Evolutionary conservation across 371 early-diverging fungal genomes (phyloP).

Genomic region (Syncephalastrum contaminatum): DNA sequence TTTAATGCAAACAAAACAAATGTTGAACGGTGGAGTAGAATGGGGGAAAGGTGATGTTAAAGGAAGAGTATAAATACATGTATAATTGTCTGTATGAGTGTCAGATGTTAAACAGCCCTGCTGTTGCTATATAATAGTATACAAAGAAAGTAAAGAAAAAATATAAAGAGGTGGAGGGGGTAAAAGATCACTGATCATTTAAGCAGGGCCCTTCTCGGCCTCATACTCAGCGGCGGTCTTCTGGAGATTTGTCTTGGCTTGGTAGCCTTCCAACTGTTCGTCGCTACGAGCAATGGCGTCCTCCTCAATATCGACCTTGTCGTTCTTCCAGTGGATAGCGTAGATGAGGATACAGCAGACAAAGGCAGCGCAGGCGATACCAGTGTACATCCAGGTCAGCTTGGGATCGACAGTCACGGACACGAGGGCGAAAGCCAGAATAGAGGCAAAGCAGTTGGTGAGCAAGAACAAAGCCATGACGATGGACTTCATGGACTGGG

Average conservation of each 20-base stretch:
- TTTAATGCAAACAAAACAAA: too few species aligned
- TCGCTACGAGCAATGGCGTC: conserved; percentile 19
- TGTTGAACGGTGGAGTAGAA: too few species aligned
- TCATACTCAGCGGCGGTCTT: not conserved
- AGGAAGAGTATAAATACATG: too few species aligned
- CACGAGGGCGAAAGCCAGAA: conserved; percentile 64
- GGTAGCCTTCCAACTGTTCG: conserved; percentile 2
- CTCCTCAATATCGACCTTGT: conserved; percentile 18
- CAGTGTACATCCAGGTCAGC: conserved; percentile 60
- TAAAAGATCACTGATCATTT: not conserved
- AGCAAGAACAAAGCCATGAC: conserved; percentile 70
- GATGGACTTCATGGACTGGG: conserved; percentile 70
- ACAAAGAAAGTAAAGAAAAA: not conserved
- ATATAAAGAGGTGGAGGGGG: not conserved
- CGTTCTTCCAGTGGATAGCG: conserved; percentile 17
- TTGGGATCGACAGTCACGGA: conserved; percentile 63
- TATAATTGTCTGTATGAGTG: too few species aligned
- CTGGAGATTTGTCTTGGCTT: not conserved
- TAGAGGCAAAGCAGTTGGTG: conserved; percentile 64
- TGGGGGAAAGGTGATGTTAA: too few species aligned
- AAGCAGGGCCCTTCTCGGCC: conserved; percentile 6
- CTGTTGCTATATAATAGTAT: conserved; percentile 5
- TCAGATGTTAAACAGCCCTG: not conserved
- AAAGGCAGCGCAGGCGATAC: conserved; percentile 22
- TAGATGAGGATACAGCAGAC: conserved; percentile 12